A percentile compares a stretch with the other conserved stretches of the same genome.
These are phyloP conservation scores for Musa balbisiana DNA, from an alignment of 202 grass and related monocot species.

Conservation along the genomic window DNA sequence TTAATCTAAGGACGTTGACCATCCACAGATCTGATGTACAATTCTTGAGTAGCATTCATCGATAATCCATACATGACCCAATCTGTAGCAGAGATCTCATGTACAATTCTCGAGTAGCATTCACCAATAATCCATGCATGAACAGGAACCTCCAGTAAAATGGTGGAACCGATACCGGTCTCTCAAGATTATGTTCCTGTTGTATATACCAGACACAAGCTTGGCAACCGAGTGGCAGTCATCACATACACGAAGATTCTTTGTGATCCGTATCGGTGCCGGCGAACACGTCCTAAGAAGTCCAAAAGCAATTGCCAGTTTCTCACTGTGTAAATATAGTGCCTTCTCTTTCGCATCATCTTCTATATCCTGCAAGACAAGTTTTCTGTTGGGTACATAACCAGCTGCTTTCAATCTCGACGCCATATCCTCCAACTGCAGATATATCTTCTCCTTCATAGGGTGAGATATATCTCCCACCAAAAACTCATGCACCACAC, in stretches of 20 bases:
- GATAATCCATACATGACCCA: conserved; percentile 5
- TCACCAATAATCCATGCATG: conserved; percentile 21
- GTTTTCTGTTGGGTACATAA: conserved; percentile 3
- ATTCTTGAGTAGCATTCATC: not conserved
- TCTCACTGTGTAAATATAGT: conserved; percentile 13
- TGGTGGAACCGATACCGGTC: conserved; percentile 20
- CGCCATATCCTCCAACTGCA: conserved; percentile 4
- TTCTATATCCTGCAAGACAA: conserved; percentile 15
- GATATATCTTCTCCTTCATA: conserved; percentile 13
- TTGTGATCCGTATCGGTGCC: conserved; percentile 13
- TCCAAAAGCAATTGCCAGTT: conserved; percentile 13
- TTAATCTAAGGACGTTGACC: no score
- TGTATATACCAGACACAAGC: conserved; percentile 10
- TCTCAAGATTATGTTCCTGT: conserved; percentile 17
- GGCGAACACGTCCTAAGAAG: not conserved
- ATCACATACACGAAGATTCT: conserved; percentile 17
- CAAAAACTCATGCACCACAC: conserved; percentile 18
- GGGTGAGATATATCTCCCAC: conserved; percentile 20
- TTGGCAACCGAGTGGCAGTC: conserved; percentile 20
- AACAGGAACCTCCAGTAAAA: conserved; percentile 6
- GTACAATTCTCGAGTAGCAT: not conserved
- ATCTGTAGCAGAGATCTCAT: not conserved
- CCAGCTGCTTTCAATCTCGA: conserved; percentile 10
- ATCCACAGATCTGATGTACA: not conserved
- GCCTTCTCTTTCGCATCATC: conserved; percentile 21